These are phyloP conservation scores for Colletotrichum karsti DNA, from an alignment of 2,329 filamentous ascomycete genomes.

Conservation along the genomic window DNA sequence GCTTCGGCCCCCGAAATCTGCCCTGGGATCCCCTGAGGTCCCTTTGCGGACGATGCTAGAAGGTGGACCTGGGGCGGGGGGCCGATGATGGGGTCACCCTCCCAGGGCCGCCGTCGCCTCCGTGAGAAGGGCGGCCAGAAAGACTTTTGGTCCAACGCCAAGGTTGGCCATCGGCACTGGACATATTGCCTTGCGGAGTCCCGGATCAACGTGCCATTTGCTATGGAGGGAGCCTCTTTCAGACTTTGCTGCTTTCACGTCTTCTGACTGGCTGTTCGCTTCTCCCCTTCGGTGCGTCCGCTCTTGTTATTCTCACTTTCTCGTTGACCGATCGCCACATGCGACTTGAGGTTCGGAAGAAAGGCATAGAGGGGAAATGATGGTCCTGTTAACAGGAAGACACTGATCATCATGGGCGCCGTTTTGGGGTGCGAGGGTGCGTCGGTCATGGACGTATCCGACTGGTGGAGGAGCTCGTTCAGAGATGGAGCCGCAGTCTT, in stretches of 20 bases:
- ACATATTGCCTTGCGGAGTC: conserved; percentile 26
- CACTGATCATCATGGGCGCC: neutral
- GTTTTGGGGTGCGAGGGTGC: neutral
- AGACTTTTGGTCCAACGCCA: conserved; percentile 20
- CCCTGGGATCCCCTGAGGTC: neutral
- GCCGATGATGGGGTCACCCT: conserved; percentile 8
- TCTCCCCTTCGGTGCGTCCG: neutral
- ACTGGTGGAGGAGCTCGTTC: neutral
- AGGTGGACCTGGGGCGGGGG: conserved; percentile 4
- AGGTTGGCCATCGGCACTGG: conserved; percentile 26
- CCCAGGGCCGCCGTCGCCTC: neutral
- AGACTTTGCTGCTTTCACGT: conserved; percentile 21
- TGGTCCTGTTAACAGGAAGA: conserved; percentile 17
- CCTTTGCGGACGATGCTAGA: neutral
- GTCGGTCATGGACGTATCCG: conserved; percentile 7
- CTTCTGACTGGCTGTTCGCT: conserved; percentile 9
- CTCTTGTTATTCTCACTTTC: neutral
- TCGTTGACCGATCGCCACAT: conserved; percentile 22
- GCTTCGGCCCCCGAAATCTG: conserved; percentile 16
- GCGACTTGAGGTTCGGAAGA: neutral
- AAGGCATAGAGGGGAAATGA: conserved; percentile 13
- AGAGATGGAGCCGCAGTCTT: conserved; percentile 1
- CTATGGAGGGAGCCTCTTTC: conserved; percentile 6
- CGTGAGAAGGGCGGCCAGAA: conserved; percentile 15
- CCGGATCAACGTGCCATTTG: conserved; percentile 18